Conservation (phyloP, 352 stramenopile genomes). For the Thraustochytrium sp. region DNA sequence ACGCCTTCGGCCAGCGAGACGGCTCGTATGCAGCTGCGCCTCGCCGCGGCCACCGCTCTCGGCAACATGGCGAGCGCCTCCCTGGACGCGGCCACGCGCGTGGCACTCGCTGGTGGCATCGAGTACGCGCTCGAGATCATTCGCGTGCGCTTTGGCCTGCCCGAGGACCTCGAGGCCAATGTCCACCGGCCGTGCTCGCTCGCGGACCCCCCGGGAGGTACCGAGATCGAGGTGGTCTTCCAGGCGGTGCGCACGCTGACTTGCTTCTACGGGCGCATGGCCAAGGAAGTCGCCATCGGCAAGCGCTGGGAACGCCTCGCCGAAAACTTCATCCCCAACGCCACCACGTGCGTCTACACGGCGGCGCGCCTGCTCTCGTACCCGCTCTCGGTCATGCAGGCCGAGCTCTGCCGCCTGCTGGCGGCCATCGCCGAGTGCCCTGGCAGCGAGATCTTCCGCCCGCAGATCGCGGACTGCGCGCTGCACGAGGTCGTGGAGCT, state of each 20-base stretch:
- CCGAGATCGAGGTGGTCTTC: conserved; percentile 10
- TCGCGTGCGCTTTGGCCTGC: neutral
- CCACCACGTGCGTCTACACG: neutral
- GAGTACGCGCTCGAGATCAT: neutral
- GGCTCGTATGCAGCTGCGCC: neutral
- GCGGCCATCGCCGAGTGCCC: neutral
- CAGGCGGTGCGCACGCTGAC: conserved; percentile 4
- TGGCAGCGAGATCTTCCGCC: neutral
- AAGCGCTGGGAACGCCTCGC: conserved; percentile 11
- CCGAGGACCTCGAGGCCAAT: neutral
- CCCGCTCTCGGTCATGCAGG: neutral
- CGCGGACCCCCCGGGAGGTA: neutral
- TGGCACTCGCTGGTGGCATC: neutral
- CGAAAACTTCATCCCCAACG: neutral
- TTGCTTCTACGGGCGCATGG: neutral
- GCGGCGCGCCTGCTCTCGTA: neutral
- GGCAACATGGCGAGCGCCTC: conserved; percentile 24
- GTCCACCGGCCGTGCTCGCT: neutral
- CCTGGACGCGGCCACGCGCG: neutral
- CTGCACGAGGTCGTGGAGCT: neutral
- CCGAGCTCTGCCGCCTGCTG: neutral
- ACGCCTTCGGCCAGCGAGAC: neutral
- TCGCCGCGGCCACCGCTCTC: neutral
- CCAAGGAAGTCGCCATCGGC: neutral
- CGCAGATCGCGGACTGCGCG: neutral